phyloP scores from a whole-genome alignment of 2,329 filamentous ascomycete genomes.

The Fusarium tanahbumbuense region DNA sequence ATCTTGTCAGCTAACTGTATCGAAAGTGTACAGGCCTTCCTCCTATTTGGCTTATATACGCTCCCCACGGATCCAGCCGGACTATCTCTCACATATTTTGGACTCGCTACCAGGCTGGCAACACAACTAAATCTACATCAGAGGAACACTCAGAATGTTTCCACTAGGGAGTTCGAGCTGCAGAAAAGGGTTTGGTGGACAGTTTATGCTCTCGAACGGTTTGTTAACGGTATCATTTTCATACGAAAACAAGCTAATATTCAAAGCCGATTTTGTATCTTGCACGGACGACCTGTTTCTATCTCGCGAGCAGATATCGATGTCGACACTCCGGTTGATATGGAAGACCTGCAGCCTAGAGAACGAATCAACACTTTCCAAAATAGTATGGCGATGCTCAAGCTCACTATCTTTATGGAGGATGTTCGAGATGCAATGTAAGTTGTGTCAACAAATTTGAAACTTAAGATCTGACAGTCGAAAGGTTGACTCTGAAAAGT shows the following conservation, averaged over 20 bases:
- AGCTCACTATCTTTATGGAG: slow-evolving; percentile 40
- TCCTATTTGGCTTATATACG: slow-evolving; percentile 36
- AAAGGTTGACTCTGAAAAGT: slow-evolving; percentile 25
- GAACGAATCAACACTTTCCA: slow-evolving; percentile 37
- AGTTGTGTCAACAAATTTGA: background rate
- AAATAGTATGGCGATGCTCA: slow-evolving; percentile 30
- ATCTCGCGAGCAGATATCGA: slow-evolving; percentile 28
- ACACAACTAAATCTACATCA: slow-evolving; percentile 36
- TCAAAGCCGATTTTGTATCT: slow-evolving; percentile 31
- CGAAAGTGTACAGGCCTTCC: slow-evolving; percentile 39
- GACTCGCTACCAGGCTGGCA: slow-evolving; percentile 38
- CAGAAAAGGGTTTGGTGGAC: slow-evolving; percentile 44
- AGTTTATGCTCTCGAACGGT: slow-evolving; percentile 39
- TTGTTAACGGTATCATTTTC: background rate
- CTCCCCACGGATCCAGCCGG: slow-evolving; percentile 38
- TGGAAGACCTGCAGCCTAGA: slow-evolving; percentile 24
- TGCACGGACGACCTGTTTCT: slow-evolving; percentile 38
- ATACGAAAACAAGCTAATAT: background rate
- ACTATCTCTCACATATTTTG: slow-evolving; percentile 40
- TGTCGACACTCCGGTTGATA: slow-evolving; percentile 19
- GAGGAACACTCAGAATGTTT: background rate
- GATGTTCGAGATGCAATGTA: slow-evolving; percentile 36
- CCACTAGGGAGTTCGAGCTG: slow-evolving; percentile 11
- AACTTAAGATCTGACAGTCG: background rate
- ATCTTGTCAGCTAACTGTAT: slow-evolving; percentile 29